phyloP scores from a whole-genome alignment of 768 basidiomycete species.

The Termitomyces sp. region DNA sequence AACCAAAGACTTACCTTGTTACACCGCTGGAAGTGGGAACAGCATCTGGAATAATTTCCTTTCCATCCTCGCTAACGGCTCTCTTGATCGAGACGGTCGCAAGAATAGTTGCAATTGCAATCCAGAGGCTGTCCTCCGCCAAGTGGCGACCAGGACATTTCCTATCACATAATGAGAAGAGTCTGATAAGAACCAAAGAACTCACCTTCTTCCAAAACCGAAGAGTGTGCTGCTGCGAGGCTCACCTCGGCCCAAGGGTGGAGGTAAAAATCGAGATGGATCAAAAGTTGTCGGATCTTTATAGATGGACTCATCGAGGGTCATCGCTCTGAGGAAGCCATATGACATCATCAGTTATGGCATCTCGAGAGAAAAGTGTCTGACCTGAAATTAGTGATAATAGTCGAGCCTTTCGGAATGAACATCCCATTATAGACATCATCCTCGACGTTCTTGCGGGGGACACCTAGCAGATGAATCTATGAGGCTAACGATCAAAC shows the following conservation, averaged over 20 bases:
- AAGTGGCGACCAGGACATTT: conserved; percentile 35
- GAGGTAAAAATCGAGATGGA: conserved; percentile 9
- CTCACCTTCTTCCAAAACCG: conserved; percentile 12
- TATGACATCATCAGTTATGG: neutral
- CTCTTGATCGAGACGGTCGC: conserved; percentile 1
- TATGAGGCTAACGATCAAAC: neutral
- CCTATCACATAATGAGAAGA: neutral
- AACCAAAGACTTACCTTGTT: neutral
- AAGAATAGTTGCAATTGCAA: conserved; percentile 8
- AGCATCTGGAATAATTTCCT: conserved; percentile 1
- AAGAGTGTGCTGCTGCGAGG: conserved; percentile 7
- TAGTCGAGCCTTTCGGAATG: conserved; percentile 11
- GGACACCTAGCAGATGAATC: neutral
- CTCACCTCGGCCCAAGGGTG: conserved; percentile 9
- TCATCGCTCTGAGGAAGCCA: conserved; percentile 4
- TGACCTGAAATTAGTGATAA: conserved; percentile 11
- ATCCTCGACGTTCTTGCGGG: conserved; percentile 7
- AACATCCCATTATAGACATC: conserved; percentile 14
- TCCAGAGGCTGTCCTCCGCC: conserved; percentile 37
- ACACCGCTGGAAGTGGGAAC: neutral
- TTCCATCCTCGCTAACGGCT: conserved; percentile 1
- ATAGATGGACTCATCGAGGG: conserved; percentile 10
- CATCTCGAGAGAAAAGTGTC: neutral
- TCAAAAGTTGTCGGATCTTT: conserved; percentile 6
- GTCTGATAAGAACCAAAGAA: neutral